Base-by-base conservation (phyloP, 192 early-diverging fungal genomes). In the Mycoemilia scoparia region DNA sequence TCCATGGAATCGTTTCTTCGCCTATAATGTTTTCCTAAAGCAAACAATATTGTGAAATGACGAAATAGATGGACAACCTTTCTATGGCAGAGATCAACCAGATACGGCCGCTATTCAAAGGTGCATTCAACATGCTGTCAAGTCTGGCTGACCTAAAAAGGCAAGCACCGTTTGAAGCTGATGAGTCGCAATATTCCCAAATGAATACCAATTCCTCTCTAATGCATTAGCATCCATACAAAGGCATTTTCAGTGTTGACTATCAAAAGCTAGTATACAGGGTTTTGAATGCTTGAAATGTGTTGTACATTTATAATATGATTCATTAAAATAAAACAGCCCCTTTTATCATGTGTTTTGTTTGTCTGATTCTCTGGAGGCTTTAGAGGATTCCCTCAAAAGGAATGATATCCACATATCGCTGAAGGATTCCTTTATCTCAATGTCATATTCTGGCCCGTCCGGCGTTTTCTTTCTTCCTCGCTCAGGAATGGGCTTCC, bases 71-170 rank as follows among this genome's bases (percentile, higher is more conserved):
- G 69, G 74, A 88, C 49, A 82, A 84, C 39, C 43, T 95, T 39
- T 69, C 80, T 16, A 57, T 73, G 14, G 77, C 82, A 54, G 89
- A 95, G 42, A 74, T 95, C 39, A 88, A 90, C 29, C 84, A 87
- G 54, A 85, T 95, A 38, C 69, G 87, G n/a, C 87, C 87, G 1
- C 73, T 95, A 40, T 90, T 95, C 54, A 50, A 69, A 5, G 64
- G 59, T 14, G 82, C 86, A 11, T 88, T 81, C 49, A 73, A 84
- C 16, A 56, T 56, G 59, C 45, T 62, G 29, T 34, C 49, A 7
- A 51, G 43, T 23, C 27, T 62, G 9, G 59, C 51, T 29, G 29
- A 27, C n/a, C 41, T 62, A n/a, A n/a, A n/a, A n/a, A n/a, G n/a
- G n/a, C n/a, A n/a, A n/a, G n/a, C n/a, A n/a, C n/a, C n/a, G n/a